Percentiles rank a stretch among this genome's conserved stretches.
phyloP scores from a whole-genome alignment of 2,329 filamentous ascomycete genomes.

The Trichoderma sp. region DNA sequence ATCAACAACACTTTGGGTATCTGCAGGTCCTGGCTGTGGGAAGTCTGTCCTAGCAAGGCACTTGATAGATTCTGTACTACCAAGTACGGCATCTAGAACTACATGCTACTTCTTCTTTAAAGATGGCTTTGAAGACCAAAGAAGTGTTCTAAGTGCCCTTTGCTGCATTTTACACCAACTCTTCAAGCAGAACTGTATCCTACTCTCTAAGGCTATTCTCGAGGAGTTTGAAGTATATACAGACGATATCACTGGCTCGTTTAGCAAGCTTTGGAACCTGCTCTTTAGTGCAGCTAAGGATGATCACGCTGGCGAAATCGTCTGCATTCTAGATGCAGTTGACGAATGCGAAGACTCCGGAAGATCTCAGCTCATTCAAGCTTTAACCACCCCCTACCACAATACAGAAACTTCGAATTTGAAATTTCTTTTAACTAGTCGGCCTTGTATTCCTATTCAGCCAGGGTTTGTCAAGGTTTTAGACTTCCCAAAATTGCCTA shows the following conservation, averaged over 20 bases:
- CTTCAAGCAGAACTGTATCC: conserved; percentile 26
- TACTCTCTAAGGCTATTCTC: background rate
- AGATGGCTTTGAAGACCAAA: conserved; percentile 39
- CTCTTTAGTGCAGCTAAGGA: background rate
- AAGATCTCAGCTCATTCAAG: conserved; percentile 24
- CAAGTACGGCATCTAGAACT: conserved; percentile 21
- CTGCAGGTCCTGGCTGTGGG: conserved; percentile 43
- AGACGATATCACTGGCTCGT: background rate
- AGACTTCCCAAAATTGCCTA: conserved; percentile 1
- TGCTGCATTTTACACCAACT: conserved; percentile 38
- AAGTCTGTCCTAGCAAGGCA: conserved; percentile 42
- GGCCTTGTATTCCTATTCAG: conserved; percentile 29
- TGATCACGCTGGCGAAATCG: conserved; percentile 25
- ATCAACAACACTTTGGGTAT: conserved; percentile 28
- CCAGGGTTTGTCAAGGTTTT: conserved; percentile 23
- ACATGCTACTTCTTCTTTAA: conserved; percentile 46
- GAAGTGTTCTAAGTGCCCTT: conserved; percentile 29
- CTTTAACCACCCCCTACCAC: conserved; percentile 29
- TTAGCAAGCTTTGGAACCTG: conserved; percentile 13
- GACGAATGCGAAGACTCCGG: conserved; percentile 37
- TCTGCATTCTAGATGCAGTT: conserved; percentile 40
- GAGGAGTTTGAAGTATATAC: background rate
- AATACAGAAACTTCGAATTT: conserved; percentile 23
- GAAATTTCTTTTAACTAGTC: conserved; percentile 38
- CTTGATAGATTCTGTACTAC: conserved; percentile 33